Evolutionary conservation across 176 grass and related monocot genomes (phyloP).

Genomic region (Zea luxurians): DNA sequence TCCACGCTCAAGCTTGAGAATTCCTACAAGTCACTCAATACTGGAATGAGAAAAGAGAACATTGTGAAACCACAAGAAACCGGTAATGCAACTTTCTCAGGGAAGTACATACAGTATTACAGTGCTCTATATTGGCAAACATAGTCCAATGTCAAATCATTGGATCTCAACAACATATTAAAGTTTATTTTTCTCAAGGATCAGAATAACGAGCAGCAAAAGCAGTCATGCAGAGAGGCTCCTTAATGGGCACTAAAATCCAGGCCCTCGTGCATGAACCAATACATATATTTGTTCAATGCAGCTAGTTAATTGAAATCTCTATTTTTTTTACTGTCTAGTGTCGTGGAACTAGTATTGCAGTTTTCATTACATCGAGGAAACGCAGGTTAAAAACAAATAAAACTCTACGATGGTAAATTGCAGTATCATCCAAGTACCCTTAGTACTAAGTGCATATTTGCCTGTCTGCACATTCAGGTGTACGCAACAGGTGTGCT

Average conservation of each 20-base stretch:
- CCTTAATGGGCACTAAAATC: neutral
- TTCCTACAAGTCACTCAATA: constrained; percentile 57
- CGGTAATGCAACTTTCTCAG: neutral
- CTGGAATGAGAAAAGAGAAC: constrained; percentile 22
- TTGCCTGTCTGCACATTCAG: neutral
- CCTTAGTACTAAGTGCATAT: neutral
- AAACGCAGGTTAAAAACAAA: neutral
- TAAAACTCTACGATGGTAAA: neutral
- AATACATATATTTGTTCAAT: neutral
- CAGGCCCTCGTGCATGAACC: neutral
- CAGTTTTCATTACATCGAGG: neutral
- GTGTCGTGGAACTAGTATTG: neutral
- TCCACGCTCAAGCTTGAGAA: constrained; percentile 90
- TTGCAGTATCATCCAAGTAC: neutral
- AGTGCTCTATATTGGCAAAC: neutral
- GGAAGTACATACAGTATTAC: neutral
- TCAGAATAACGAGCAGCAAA: neutral
- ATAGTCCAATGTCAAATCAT: constrained; percentile 22
- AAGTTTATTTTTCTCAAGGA: neutral
- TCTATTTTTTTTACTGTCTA: neutral
- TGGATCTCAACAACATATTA: neutral
- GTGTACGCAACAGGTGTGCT: neutral
- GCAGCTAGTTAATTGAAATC: neutral
- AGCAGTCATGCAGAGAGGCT: constrained; percentile 21
- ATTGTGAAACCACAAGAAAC: constrained; percentile 4